Conservation (phyloP, 2,329 filamentous ascomycete genomes). For the Diaporthe destruens region DNA sequence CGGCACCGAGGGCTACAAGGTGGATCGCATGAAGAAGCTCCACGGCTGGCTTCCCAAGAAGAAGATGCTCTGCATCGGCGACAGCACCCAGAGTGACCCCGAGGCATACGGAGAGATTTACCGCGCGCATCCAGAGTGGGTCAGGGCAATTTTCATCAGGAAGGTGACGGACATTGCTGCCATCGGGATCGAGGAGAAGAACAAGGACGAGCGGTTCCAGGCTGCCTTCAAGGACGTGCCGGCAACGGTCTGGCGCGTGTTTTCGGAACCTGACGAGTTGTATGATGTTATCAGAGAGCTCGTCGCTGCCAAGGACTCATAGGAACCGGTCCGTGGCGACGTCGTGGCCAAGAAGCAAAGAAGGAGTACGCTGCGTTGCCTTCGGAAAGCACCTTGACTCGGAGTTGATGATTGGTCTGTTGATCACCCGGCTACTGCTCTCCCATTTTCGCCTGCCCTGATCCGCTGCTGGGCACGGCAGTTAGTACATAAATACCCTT, state of each 20-base stretch:
- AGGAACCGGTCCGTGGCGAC: background rate
- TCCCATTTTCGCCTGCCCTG: background rate
- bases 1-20: slow-evolving; percentile 88
- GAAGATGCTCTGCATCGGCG: slow-evolving; percentile 87
- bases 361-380: background rate
- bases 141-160: slow-evolving; percentile 86
- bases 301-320: slow-evolving; percentile 33
- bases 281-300: slow-evolving; percentile 53
- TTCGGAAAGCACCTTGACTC: slow-evolving; percentile 14
- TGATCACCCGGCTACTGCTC: background rate
- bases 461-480: background rate
- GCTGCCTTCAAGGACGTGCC: slow-evolving; percentile 85
- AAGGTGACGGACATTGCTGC: slow-evolving; percentile 82
- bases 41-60: slow-evolving; percentile 82
- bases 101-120: slow-evolving; percentile 88
- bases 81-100: slow-evolving; percentile 91
- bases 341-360: background rate
- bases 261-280: slow-evolving; percentile 80
- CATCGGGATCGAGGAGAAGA: slow-evolving; percentile 78
- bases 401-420: background rate
- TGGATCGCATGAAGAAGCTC: slow-evolving; percentile 82
- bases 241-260: slow-evolving; percentile 80
- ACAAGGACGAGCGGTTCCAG: slow-evolving; percentile 81
- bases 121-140: slow-evolving; percentile 78
- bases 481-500: background rate